Evolutionary conservation across 208 protist species (phyloP), one percentile per base, ranked within the genome.

Genomic region (Acanthamoeba polyphaga): DNA sequence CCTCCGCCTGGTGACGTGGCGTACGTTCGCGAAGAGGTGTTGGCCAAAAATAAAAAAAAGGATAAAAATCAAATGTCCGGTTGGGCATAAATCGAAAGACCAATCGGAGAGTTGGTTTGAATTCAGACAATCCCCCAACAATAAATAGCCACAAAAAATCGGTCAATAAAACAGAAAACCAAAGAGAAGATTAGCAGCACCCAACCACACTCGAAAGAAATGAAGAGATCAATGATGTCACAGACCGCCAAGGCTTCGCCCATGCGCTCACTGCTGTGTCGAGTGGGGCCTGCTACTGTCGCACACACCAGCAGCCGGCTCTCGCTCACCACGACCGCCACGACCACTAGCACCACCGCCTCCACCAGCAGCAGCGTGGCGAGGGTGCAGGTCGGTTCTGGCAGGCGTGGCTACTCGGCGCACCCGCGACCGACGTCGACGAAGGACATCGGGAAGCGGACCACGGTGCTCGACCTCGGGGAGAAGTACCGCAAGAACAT

Each of bases 401-500:
- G 24, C 32, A 80, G n/a, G 43, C 72, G 15, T 19, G 19, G 72
- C 22, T 92, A 92, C 32, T 92, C 87, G 17, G 64, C 87, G 15
- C 64, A 92, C 87, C 87, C 87, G 46, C 55, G 87, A n/a, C 87
- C 87, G 10, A 92, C 87, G 24, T 92, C 87, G 17, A 92, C 87
- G n/a, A 49, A 92, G 32, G 58, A 92, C 87, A 32, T 92, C 15
- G 87, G 87, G 12, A 92, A 92, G 87, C 6, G 87, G 2, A 92
- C 55, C 15, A 92, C 87, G 5, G 29, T 92, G 46, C 64, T 92
- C 34, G 87, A 92, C 38, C 58, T 94, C 22, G 72, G 91, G 49
- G 82, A 95, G 46, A 95, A 95, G 80, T 90, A 95, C 78, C 43
- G 64, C 17, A 90, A 87, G 78, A 32, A 43, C 24, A 43, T 91